Conservation (phyloP, 140 eudicot genomes). For the Erigeron philadelphicus region DNA sequence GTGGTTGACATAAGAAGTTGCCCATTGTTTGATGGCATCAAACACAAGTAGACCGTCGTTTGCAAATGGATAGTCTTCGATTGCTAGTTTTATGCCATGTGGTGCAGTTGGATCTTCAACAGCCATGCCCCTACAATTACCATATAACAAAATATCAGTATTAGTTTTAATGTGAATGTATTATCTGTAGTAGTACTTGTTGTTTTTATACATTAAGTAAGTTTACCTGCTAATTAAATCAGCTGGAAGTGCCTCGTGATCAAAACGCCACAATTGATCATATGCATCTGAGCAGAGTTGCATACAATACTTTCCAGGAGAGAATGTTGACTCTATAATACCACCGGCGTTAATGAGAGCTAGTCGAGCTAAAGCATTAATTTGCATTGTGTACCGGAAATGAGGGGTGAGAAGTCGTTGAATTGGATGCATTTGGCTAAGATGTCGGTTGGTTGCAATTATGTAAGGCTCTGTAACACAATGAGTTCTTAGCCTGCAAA, state of each 20-base stretch:
- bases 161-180: neutral
- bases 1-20: constrained; percentile 38
- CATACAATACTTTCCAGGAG: constrained; percentile 37
- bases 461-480: constrained; percentile 31
- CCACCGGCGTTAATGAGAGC: constrained; percentile 50
- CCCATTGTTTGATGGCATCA: constrained; percentile 61
- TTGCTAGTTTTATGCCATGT: constrained; percentile 49
- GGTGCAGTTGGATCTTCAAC: constrained; percentile 55
- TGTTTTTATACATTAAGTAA: neutral
- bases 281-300: constrained; percentile 44
- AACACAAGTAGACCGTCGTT: constrained; percentile 53
- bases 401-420: constrained; percentile 43
- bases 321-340: constrained; percentile 37
- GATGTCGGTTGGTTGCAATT: constrained; percentile 54
- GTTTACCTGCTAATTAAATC: constrained; percentile 54
- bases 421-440: constrained; percentile 56
- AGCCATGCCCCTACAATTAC: constrained; percentile 53
- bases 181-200: neutral
- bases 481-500: constrained; percentile 56
- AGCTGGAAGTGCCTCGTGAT: constrained; percentile 45
- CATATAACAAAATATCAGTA: neutral
- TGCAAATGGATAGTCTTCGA: constrained; percentile 68
- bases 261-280: constrained; percentile 60
- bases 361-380: constrained; percentile 54
- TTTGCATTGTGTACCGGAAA: constrained; percentile 55